Conservation (phyloP, 257 asterid species). For the Euphrasia confusa region DNA sequence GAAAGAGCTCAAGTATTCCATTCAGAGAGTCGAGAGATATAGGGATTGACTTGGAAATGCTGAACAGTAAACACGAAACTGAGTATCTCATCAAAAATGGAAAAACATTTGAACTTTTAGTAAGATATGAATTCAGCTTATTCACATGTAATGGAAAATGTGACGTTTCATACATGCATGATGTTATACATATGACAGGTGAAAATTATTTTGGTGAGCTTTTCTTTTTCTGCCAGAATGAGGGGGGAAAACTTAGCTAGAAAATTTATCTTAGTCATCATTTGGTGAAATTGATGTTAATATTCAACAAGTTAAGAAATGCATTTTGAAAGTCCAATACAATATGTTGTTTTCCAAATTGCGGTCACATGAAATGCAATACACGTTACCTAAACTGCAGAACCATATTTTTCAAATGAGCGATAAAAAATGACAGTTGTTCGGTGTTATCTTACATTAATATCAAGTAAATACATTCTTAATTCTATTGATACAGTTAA, state of each 20-base stretch:
- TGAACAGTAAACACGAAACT: too few relatives aligned
- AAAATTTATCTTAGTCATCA: conserved; percentile 1
- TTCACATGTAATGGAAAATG: conserved; percentile 3
- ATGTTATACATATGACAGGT: too few relatives aligned
- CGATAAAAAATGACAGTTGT: background rate
- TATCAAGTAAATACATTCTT: background rate
- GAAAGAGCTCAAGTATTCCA: conserved; percentile 82
- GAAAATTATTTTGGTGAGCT: too few relatives aligned
- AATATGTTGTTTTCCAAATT: background rate
- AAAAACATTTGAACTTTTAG: too few relatives aligned
- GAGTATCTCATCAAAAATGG: too few relatives aligned
- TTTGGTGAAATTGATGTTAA: background rate
- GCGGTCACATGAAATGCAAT: background rate
- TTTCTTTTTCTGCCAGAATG: too few relatives aligned
- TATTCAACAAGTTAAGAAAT: background rate
- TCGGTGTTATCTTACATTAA: background rate
- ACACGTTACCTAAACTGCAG: background rate
- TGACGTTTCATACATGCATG: background rate
- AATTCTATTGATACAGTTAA: conserved; percentile 1
- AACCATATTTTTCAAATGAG: background rate
- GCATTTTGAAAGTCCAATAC: background rate
- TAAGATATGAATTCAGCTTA: too few relatives aligned
- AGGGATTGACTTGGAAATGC: conserved; percentile 23
- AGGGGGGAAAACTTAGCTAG: too few relatives aligned
- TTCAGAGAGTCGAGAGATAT: conserved; percentile 64